Evolutionary conservation across 2,329 filamentous ascomycete genomes (phyloP), one percentile per base, ranked within the genome.

Genomic region (Botryosphaeria dothidea): DNA sequence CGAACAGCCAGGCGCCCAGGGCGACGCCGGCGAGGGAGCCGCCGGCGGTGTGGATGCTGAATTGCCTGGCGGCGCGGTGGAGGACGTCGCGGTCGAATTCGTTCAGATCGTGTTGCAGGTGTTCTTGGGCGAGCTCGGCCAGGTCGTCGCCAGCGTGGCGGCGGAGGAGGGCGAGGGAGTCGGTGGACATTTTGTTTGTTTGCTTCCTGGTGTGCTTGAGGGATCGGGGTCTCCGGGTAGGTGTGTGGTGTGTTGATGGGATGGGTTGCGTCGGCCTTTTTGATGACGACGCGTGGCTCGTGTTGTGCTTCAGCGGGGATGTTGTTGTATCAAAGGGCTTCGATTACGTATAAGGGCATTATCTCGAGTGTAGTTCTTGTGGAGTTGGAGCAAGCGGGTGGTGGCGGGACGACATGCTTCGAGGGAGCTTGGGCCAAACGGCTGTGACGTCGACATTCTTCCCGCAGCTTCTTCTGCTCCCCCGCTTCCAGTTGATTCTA

Each of bases 1-100:
- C 83, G 3, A 88, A 88, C 17, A 86, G 77, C 64, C 83, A 84
- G 23, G 87, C 68, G 3, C 87, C 87, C 0, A 91, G 78, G 0
- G 84, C 84, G 2, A 91, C 73, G 3, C 89, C 88, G 2, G 88
- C 67, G 5, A 86, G 71, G 1, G 87, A 88, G 36, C 88, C 89
- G 65, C 90, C 69, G 3, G 82, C 80, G 0, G 88, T 82, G 70
- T 86, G 83, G 1, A 78, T 80, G 8, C 81, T 81, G 29, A 90
- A 81, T 65, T 83, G 86, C 6, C 72, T 74, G 5, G 86, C 86
- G 4, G 88, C 88, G 19, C 75, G 80, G 48, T 81, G 78, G 19
- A 91, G 79, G 0, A 80, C 80, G 38, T 87, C 83, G 58, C 88
- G 86, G 71, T 91, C 88, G 27, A 81, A 79, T 56, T 84, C 76